These are phyloP conservation scores for Collybiopsis confluens DNA, from an alignment of 768 basidiomycete genomes.

Conservation along the genomic window DNA sequence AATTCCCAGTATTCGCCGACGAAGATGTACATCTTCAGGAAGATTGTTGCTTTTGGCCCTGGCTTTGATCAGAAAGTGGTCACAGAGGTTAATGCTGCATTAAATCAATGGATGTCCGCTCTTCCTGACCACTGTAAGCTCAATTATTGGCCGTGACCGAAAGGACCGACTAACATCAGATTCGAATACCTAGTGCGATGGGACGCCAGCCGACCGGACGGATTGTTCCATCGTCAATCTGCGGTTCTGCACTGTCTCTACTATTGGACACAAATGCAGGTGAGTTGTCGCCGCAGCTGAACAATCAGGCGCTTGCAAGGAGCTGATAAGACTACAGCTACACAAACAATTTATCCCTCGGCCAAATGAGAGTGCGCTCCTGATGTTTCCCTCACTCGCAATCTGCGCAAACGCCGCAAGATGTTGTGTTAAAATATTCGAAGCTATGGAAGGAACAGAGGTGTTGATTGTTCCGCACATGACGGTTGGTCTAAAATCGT, in stretches of 20 bases:
- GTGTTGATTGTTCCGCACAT: neutral
- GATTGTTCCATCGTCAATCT: constrained; percentile 30
- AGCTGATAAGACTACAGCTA: constrained; percentile 11
- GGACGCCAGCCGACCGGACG: constrained; percentile 33
- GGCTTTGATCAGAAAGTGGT: neutral
- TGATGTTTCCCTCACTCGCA: constrained; percentile 32
- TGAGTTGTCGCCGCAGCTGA: neutral
- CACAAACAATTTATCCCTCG: constrained; percentile 35
- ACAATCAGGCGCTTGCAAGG: neutral
- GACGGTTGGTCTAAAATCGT: neutral
- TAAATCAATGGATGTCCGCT: constrained; percentile 56
- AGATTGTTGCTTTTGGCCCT: neutral
- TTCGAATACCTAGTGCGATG: constrained; percentile 28
- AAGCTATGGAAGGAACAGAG: constrained; percentile 21
- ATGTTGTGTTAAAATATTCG: constrained; percentile 40
- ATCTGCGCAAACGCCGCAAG: constrained; percentile 40
- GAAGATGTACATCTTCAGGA: neutral
- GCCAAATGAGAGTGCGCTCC: constrained; percentile 23
- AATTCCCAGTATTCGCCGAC: constrained; percentile 3
- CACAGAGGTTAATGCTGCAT: constrained; percentile 27
- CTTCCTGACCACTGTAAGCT: constrained; percentile 41
- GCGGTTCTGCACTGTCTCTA: constrained; percentile 25
- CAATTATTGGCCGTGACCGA: neutral
- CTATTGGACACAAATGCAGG: constrained; percentile 23
- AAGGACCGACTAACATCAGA: neutral